Evolutionary conservation across 2,329 filamentous ascomycete genomes (phyloP).

Genomic region (Daldinia sp.): DNA sequence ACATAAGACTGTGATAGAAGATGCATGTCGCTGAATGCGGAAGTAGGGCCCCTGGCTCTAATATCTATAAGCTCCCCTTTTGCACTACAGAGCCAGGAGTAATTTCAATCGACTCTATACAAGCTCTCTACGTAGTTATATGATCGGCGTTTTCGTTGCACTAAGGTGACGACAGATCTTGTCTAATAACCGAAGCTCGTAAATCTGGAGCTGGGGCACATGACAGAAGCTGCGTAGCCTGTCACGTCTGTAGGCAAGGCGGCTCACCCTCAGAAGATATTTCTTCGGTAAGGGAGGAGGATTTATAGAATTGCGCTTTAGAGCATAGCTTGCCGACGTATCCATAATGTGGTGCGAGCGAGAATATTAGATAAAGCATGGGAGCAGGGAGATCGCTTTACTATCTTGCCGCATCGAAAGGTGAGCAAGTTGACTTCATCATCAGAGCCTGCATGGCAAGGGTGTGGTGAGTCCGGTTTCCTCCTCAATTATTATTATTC

Average conservation of each 20-base stretch:
- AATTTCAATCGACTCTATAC: conserved; percentile 29
- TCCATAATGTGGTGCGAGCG: conserved; percentile 33
- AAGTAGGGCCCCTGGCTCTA: conserved; percentile 38
- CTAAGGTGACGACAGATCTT: conserved; percentile 42
- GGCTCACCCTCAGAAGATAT: neutral
- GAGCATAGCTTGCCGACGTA: conserved; percentile 31
- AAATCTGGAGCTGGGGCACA: conserved; percentile 36
- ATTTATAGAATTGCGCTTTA: conserved; percentile 35
- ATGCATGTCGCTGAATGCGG: conserved; percentile 50
- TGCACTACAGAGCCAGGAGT: conserved; percentile 28
- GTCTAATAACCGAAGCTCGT: conserved; percentile 41
- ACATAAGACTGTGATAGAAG: conserved; percentile 41
- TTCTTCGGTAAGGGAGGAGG: conserved; percentile 16
- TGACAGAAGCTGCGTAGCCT: conserved; percentile 35
- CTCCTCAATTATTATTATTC: conserved; percentile 30
- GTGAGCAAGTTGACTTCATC: conserved; percentile 44
- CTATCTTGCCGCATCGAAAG: conserved; percentile 36
- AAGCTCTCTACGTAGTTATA: conserved; percentile 31
- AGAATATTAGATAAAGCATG: conserved; percentile 40
- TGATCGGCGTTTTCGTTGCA: conserved; percentile 40
- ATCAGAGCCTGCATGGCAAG: conserved; percentile 44
- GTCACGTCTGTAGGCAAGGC: conserved; percentile 33
- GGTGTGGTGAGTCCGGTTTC: conserved; percentile 32
- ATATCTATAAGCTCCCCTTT: conserved; percentile 35
- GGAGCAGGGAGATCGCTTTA: conserved; percentile 29